A percentile compares a stretch with the other conserved stretches of the same genome.
Conservation (phyloP, 345 rosid genomes). For the Jatropha curcas region DNA sequence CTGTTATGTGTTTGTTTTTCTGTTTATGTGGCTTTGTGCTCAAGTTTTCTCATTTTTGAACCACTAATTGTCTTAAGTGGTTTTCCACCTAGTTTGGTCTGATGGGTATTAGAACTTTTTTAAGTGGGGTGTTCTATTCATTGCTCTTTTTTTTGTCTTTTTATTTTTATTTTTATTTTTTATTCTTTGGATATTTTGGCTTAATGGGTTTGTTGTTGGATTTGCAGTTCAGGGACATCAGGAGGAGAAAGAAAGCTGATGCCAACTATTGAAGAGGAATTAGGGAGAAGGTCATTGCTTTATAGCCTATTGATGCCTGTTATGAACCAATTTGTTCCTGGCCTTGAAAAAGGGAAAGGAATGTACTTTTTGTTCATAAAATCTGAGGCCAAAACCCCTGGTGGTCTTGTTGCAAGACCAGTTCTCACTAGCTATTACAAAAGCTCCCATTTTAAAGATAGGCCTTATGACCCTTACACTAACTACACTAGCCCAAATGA, state of each 20-base stretch:
- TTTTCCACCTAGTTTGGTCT: neutral
- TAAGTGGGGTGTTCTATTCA: neutral
- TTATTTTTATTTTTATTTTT: neutral
- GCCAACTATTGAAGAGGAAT: slow-evolving; percentile 60
- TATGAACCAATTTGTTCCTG: slow-evolving; percentile 48
- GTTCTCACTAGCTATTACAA: slow-evolving; percentile 63
- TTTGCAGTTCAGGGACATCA: slow-evolving; percentile 89
- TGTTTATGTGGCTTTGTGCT: neutral
- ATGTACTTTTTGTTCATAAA: slow-evolving; percentile 63
- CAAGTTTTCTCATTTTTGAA: neutral
- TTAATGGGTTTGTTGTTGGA: neutral
- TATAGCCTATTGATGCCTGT: slow-evolving; percentile 59
- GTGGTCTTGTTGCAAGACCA: slow-evolving; percentile 60
- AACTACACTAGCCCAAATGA: slow-evolving; percentile 58
- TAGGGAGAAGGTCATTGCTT: slow-evolving; percentile 48
- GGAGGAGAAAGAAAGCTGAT: slow-evolving; percentile 71
- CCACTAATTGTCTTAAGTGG: neutral
- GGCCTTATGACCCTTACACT: slow-evolving; percentile 52
- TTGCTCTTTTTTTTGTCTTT: neutral
- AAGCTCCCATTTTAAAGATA: slow-evolving; percentile 48
- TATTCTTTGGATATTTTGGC: neutral
- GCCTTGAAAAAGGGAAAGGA: slow-evolving; percentile 54
- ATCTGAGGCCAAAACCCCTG: slow-evolving; percentile 56
- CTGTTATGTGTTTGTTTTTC: no score
- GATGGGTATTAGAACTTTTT: neutral